Base-by-base conservation (phyloP, 805 yeast genomes). In the Wickerhamiella dianesei region DNA sequence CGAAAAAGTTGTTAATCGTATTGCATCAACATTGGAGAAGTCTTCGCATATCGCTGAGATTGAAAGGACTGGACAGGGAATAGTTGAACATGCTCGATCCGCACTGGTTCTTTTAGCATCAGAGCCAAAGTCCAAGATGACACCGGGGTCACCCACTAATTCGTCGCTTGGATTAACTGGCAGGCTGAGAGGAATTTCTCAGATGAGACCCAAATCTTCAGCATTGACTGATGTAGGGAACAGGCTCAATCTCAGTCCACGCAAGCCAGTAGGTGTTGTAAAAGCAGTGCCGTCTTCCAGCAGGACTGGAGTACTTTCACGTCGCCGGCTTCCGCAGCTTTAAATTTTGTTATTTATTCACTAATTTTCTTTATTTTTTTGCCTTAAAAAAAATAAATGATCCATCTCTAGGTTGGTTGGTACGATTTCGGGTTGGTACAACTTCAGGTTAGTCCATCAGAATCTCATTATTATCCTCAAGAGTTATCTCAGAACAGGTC, bases 401-500 rank as follows among this genome's bases (percentile, higher is more conserved):
- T n/a, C n/a, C n/a, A n/a, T n/a, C n/a, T n/a, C n/a, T n/a, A n/a
- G n/a, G n/a, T n/a, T n/a, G n/a, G n/a, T n/a, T n/a, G n/a, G n/a
- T n/a, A n/a, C n/a, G n/a, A n/a, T n/a, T n/a, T n/a, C n/a, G n/a
- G 37, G 8, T 18, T 16, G 8, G 36, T 3, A 19, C 18, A 47
- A 43, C 50, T 50, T 50, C 50, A 53, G 39, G 39, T 36, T 36
- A 36, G 39, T 25, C 48, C 41, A 51, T 52, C 55, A 52, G 55
- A 50, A 14, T 45, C 44, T 43, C 29, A 48, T 45, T 35, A 37
- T 37, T 49, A 50, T 55, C 58, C 56, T 49, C 58, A 52, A 21
- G 21, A 37, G 35, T 3, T 21, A n/a, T 36, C 25, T 53, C 49
- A 47, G 58, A 53, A 51, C 58, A 55, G 58, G 58, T 55, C 58